A percentile compares a stretch with the other conserved stretches of the same genome.
Conservation (phyloP, 495 filamentous ascomycete genomes). For the Trichoderma gamsii region DNA sequence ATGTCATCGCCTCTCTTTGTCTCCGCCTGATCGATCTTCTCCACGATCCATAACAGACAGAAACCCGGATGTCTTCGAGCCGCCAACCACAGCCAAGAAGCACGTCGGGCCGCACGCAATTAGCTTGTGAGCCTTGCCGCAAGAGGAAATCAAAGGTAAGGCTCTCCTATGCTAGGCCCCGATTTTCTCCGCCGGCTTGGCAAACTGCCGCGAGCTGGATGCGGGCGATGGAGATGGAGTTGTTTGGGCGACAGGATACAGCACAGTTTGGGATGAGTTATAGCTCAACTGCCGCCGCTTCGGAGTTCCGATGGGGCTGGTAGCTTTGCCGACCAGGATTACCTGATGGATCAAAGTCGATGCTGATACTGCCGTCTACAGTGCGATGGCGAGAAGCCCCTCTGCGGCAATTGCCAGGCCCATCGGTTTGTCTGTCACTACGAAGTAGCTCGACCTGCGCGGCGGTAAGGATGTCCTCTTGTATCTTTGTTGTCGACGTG, state of each 20-base stretch:
- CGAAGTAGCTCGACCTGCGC: background rate
- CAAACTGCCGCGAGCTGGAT: background rate
- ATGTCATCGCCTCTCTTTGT: background rate
- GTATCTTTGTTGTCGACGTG: background rate
- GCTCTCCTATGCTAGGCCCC: background rate
- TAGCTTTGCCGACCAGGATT: background rate
- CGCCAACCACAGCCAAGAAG: conserved; percentile 1
- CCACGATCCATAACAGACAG: background rate
- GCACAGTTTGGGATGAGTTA: too few species aligned
- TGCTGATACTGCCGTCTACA: background rate
- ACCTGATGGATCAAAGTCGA: background rate
- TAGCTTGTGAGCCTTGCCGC: conserved; percentile 13
- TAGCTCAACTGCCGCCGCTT: background rate
- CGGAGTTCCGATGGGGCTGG: background rate
- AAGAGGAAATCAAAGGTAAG: conserved; percentile 12
- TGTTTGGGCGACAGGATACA: background rate
- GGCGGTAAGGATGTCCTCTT: background rate
- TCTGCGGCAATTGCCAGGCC: conserved; percentile 7
- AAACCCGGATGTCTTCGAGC: conserved; percentile 11
- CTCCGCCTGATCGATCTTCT: background rate
- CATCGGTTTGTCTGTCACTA: conserved; percentile 5
- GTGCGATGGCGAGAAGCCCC: conserved; percentile 13
- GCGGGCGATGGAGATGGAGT: background rate
- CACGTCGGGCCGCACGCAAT: background rate
- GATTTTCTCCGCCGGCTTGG: background rate